Evolutionary conservation across 2,329 filamentous ascomycete genomes (phyloP), one percentile per base, ranked within the genome.

Genomic region (Ascochyta pisi): DNA sequence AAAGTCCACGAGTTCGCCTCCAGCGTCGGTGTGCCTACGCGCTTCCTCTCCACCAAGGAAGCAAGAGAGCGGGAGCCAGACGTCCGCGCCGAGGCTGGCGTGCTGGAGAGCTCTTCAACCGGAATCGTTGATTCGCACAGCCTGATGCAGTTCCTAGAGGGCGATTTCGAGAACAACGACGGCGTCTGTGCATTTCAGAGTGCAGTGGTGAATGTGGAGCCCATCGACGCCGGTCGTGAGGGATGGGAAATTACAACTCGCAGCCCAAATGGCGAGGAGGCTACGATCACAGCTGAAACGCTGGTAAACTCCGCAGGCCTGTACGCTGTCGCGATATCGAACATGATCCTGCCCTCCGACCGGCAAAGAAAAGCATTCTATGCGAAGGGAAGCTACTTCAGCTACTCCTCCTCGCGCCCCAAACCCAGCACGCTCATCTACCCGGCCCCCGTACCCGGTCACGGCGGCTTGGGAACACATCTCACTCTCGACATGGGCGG

Each of bases 351-450:
- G 0, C 86, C 88, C 0, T 29, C 65, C 0, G 74, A 78, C 0
- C 77, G 83, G 5, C 86, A 86, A 46, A 79, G 80, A 35, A 83
- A 76, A 23, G 84, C 92, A 5, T 90, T 85, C 80, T 98, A 89
- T 77, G 94, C 94, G 56, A 99, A 99, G 79, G 95, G 95, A 0
- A 94, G 91, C 58, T 99, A 99, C 79, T 98, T 96, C 78, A 90
- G 89, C 27, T 98, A 97, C 78, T 77, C 83, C 0, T 80, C 86
- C 1, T 85, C 87, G 0, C 70, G 71, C 1, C 93, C 92, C 0
- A 82, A 78, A 37, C 86, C 93, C 10, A 80, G 77, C 2, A 91
- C 89, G 0, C 85, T 99, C 22, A 82, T 99, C 46, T 99, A 98
- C 71, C 95, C 95, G 0, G 92, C 90, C 0, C 92, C 94, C 0